Evolutionary conservation across 352 stramenopile genomes (phyloP).

Genomic region (Globisporangium cystogenes): DNA sequence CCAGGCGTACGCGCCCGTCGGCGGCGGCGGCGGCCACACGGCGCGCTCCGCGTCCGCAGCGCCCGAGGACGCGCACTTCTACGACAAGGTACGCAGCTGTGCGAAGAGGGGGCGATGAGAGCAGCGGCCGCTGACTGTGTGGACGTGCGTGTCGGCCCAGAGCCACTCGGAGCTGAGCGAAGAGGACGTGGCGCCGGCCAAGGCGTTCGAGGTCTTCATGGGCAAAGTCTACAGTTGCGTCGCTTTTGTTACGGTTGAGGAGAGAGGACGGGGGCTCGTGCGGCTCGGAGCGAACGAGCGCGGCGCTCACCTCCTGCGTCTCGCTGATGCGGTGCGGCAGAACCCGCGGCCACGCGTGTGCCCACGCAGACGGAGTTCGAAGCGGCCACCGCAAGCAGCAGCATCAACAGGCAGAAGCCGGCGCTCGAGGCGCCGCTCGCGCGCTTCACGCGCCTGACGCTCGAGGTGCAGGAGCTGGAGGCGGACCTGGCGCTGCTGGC

Average conservation of each 20-base stretch:
- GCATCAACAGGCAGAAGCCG: constrained; percentile 7
- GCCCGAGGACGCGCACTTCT: constrained; percentile 39
- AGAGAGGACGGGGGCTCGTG: no score
- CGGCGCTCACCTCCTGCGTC: background rate
- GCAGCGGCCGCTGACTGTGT: background rate
- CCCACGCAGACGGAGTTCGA: constrained; percentile 54
- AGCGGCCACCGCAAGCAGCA: background rate
- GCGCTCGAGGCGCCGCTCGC: constrained; percentile 61
- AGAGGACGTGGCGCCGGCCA: constrained; percentile 31
- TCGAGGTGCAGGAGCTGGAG: constrained; percentile 72
- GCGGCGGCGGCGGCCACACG: constrained; percentile 5
- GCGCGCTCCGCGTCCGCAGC: constrained; percentile 10
- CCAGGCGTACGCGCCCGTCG: constrained; percentile 49
- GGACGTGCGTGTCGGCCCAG: constrained; percentile 5
- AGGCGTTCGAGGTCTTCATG: constrained; percentile 79
- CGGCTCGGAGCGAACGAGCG: no score
- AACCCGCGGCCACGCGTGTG: constrained; percentile 25
- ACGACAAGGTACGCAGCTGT: constrained; percentile 38
- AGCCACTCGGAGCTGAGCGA: constrained; percentile 62
- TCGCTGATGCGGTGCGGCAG: constrained; percentile 15
- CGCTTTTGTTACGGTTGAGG: background rate
- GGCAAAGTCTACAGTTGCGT: constrained; percentile 74
- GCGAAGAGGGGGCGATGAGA: background rate
- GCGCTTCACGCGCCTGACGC: constrained; percentile 58
- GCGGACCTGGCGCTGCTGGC: constrained; percentile 52